phyloP scores from a whole-genome alignment of 2,329 filamentous ascomycete genomes.

The Cryphonectria radicalis region DNA sequence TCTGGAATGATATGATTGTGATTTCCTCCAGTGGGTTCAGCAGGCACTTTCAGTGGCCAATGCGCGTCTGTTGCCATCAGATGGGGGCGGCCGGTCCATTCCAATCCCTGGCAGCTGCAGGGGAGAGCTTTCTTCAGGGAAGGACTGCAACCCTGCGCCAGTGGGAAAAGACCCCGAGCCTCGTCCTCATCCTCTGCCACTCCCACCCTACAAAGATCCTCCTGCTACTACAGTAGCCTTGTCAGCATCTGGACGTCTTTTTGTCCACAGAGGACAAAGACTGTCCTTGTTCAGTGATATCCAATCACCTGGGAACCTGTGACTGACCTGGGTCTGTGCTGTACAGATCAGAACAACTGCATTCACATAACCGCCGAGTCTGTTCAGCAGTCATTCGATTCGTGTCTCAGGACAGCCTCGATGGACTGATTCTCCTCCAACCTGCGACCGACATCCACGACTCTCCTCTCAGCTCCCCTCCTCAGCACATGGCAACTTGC shows the following conservation, averaged over 20 bases:
- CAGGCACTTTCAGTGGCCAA: conserved; percentile 12
- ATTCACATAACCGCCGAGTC: conserved; percentile 8
- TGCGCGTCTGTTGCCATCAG: conserved; percentile 7
- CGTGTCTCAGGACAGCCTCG: conserved; percentile 25
- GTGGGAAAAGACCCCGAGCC: not conserved
- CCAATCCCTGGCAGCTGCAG: conserved; percentile 1
- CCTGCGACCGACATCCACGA: conserved; percentile 24
- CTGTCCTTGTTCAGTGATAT: not conserved
- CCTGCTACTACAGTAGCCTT: not conserved
- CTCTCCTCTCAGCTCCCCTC: not conserved
- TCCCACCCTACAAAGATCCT: not conserved
- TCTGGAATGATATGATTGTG: not conserved
- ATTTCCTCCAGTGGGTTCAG: conserved; percentile 11
- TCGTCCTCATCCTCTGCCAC: not conserved
- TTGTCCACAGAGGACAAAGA: conserved; percentile 2
- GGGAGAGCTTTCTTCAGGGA: conserved; percentile 1
- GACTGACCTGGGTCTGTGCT: not conserved
- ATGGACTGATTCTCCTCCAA: conserved; percentile 29
- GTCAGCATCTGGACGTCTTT: not conserved
- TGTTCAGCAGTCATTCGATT: conserved; percentile 25
- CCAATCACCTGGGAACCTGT: not conserved
- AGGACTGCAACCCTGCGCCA: not conserved
- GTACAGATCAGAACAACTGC: not conserved
- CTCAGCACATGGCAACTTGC: not conserved
- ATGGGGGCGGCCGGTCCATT: conserved; percentile 6